A percentile compares a stretch with the other conserved stretches of the same genome.
phyloP scores from a whole-genome alignment of 495 filamentous ascomycete genomes.

The Xylaria longipes region DNA sequence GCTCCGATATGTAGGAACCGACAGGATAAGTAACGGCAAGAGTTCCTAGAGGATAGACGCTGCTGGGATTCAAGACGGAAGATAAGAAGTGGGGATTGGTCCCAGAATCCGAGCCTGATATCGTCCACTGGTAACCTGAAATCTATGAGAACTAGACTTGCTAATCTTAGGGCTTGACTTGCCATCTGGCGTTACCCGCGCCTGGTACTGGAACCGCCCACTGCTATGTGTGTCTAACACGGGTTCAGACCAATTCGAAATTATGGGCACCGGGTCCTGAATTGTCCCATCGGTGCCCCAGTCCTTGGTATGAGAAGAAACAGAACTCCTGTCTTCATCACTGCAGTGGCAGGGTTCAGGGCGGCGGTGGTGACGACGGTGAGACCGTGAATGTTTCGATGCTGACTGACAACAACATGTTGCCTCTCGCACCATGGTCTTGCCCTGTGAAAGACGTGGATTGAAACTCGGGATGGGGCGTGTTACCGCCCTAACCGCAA shows the following conservation, averaged over 20 bases:
- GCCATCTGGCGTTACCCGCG: constrained; percentile 2
- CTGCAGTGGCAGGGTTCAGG: not conserved
- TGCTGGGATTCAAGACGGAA: not conserved
- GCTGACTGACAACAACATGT: not conserved
- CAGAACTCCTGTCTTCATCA: not conserved
- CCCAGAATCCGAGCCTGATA: constrained; percentile 4
- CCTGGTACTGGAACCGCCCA: constrained; percentile 4
- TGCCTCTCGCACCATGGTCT: not conserved
- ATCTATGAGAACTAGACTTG: not conserved
- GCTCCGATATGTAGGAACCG: not conserved
- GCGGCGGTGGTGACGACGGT: not conserved
- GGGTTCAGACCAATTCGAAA: constrained; percentile 11
- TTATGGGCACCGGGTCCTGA: not conserved
- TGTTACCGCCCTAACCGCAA: not conserved
- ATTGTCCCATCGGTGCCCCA: not conserved
- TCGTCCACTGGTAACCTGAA: not conserved
- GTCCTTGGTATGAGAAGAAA: not conserved
- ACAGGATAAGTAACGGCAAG: not conserved
- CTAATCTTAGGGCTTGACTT: not conserved
- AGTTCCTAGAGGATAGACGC: not conserved
- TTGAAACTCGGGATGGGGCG: not conserved
- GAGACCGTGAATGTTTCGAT: not conserved
- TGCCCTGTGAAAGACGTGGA: not conserved
- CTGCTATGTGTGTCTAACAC: not conserved
- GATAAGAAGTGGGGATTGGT: not conserved